Evolutionary conservation across 108 stramenopile genomes (phyloP).

Genomic region (Discostella stelligeroides): DNA sequence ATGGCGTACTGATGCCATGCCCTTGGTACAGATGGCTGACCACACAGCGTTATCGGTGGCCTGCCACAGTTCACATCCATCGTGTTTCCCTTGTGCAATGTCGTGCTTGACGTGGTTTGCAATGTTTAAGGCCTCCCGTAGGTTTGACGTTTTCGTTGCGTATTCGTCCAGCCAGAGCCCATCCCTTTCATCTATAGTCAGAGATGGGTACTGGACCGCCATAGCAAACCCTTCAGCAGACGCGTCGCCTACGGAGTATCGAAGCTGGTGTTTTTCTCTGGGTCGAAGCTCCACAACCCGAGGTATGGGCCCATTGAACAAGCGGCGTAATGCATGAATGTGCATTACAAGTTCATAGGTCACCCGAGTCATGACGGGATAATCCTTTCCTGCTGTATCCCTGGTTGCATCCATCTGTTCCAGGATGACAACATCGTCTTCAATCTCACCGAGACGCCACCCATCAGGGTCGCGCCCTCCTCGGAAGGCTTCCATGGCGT

Average conservation of each 20-base stretch:
- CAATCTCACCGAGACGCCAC: constrained; percentile 8
- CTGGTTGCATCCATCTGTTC: background rate
- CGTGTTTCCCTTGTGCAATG: constrained; percentile 11
- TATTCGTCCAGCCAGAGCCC: too few species aligned
- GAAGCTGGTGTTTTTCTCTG: constrained; percentile 8
- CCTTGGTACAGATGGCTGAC: constrained; percentile 7
- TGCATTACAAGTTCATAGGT: constrained; percentile 17
- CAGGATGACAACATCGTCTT: constrained; percentile 9
- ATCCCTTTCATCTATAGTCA: too few species aligned
- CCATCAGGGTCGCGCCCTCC: constrained; percentile 17
- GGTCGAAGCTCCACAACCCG: constrained; percentile 5
- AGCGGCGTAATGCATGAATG: constrained; percentile 4
- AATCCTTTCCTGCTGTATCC: background rate
- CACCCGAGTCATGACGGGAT: constrained; percentile 13
- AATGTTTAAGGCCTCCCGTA: constrained; percentile 12
- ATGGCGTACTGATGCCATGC: background rate
- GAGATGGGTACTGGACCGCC: constrained; percentile 13
- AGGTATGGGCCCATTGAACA: constrained; percentile 7
- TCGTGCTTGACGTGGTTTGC: constrained; percentile 16
- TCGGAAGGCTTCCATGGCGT: constrained; percentile 21
- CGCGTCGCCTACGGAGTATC: constrained; percentile 15
- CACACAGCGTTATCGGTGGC: constrained; percentile 26
- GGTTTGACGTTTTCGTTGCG: too few species aligned
- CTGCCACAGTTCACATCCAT: constrained; percentile 25
- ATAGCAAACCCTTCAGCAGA: constrained; percentile 22